These are phyloP conservation scores for Penicillium oxalicum DNA, from an alignment of 2,329 filamentous ascomycete species.

Conservation along the genomic window DNA sequence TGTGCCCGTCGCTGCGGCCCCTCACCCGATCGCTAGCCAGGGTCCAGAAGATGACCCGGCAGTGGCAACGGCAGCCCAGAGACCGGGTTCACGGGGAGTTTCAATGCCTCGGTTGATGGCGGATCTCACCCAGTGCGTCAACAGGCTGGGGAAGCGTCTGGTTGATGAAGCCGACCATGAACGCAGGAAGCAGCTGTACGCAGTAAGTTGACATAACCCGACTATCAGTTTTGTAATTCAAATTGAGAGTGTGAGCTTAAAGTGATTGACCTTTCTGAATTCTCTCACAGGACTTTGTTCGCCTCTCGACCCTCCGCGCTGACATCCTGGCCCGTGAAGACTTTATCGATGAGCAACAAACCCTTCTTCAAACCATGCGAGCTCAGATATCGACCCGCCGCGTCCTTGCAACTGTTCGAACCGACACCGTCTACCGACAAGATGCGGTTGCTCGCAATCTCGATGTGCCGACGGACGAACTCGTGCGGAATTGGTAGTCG, in stretches of 20 bases:
- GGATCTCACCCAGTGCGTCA: not conserved
- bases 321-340: not conserved
- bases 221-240: not conserved
- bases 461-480: not conserved
- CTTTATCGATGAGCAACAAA: not conserved
- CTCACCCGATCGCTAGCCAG: not conserved
- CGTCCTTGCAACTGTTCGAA: not conserved
- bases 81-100: not conserved
- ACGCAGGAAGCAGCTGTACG: conserved; percentile 1
- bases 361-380: not conserved
- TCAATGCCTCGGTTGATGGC: not conserved
- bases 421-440: not conserved
- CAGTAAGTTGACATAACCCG: conserved; percentile 1
- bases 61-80: not conserved
- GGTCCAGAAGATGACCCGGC: not conserved
- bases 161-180: conserved; percentile 3
- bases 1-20: not conserved
- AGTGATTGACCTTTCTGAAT: not conserved
- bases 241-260: not conserved
- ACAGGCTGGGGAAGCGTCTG: conserved; percentile 2
- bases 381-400: not conserved
- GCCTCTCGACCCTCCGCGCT: not conserved
- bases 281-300: conserved; percentile 1
- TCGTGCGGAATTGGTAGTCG: conserved; percentile 2
- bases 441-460: not conserved